Conservation (phyloP, 495 filamentous ascomycete species). For the Wilcoxina mikolae region DNA sequence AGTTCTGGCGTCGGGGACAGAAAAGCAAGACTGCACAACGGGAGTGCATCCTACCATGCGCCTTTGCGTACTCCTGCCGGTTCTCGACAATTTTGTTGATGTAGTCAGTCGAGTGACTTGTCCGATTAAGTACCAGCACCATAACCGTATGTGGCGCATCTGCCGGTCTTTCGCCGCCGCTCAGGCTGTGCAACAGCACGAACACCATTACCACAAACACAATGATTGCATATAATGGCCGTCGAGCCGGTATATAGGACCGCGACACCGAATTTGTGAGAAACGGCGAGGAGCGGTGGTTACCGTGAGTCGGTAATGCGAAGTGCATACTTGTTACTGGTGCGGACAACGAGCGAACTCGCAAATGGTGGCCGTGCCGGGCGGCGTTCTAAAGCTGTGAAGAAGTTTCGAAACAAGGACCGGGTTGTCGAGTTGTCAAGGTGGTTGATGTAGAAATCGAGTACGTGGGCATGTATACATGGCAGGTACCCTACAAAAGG, state of each 20-base stretch:
- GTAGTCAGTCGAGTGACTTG: conserved; percentile 44
- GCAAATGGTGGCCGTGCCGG: too few relatives aligned
- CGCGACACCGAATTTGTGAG: conserved; percentile 44
- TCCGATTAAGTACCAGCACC: conserved; percentile 67
- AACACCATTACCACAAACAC: conserved; percentile 48
- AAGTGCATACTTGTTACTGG: conserved; percentile 90
- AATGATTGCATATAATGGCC: conserved; percentile 49
- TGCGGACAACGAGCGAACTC: too few relatives aligned
- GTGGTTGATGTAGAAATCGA: too few relatives aligned
- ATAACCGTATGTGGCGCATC: conserved; percentile 71
- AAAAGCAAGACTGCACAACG: not conserved
- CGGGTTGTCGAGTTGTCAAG: too few relatives aligned
- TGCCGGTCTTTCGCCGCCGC: conserved; percentile 38
- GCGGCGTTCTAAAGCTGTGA: too few relatives aligned
- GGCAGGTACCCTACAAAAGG: too few relatives aligned
- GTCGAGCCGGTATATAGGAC: conserved; percentile 41
- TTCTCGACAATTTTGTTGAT: conserved; percentile 63
- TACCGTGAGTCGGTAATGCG: conserved; percentile 45
- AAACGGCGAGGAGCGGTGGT: conserved; percentile 49
- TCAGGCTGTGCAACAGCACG: conserved; percentile 40
- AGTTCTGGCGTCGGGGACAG: not conserved
- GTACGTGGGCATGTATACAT: too few relatives aligned
- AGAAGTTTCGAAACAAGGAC: too few relatives aligned
- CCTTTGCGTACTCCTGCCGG: conserved; percentile 66
- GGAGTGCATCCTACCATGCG: conserved; percentile 53